Percentiles rank a stretch among this genome's conserved stretches.
phyloP scores from a whole-genome alignment of 202 grass and related monocot species.

The Alloteropsis angusta region DNA sequence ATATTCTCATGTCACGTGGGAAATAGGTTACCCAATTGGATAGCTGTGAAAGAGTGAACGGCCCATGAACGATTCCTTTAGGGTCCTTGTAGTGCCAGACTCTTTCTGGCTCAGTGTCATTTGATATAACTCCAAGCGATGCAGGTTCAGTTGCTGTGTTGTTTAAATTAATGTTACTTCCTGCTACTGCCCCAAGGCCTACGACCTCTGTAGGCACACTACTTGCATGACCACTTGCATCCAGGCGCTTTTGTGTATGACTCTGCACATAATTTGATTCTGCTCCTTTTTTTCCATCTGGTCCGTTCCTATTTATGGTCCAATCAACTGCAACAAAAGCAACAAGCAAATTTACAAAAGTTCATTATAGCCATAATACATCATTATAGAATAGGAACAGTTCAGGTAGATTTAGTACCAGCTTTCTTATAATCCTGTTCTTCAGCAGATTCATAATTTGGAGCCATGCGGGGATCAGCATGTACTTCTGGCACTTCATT shows the following conservation, averaged over 20 bases:
- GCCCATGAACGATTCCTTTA: constrained; percentile 73
- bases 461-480: constrained; percentile 71
- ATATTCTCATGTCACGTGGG: constrained; percentile 62
- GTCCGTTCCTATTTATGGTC: constrained; percentile 42
- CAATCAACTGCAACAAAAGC: constrained; percentile 32
- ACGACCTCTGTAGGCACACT: constrained; percentile 14
- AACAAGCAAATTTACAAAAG: constrained; percentile 7
- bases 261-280: constrained; percentile 23
- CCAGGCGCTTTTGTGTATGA: constrained; percentile 23
- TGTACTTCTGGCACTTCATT: constrained; percentile 82
- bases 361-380: background rate
- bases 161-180: constrained; percentile 39
- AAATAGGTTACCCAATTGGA: constrained; percentile 73
- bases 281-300: constrained; percentile 33
- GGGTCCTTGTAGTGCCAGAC: constrained; percentile 98
- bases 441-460: constrained; percentile 70
- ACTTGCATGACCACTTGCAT: constrained; percentile 3
- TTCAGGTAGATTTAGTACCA: constrained; percentile 25
- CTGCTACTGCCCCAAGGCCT: constrained; percentile 9
- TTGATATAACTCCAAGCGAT: constrained; percentile 28
- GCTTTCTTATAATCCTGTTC: constrained; percentile 45
- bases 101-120: constrained; percentile 58
- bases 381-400: constrained; percentile 20
- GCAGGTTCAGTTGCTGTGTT: constrained; percentile 28
- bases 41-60: constrained; percentile 75